phyloP scores from a whole-genome alignment of 495 filamentous ascomycete genomes.

The Penicillium coffeae region DNA sequence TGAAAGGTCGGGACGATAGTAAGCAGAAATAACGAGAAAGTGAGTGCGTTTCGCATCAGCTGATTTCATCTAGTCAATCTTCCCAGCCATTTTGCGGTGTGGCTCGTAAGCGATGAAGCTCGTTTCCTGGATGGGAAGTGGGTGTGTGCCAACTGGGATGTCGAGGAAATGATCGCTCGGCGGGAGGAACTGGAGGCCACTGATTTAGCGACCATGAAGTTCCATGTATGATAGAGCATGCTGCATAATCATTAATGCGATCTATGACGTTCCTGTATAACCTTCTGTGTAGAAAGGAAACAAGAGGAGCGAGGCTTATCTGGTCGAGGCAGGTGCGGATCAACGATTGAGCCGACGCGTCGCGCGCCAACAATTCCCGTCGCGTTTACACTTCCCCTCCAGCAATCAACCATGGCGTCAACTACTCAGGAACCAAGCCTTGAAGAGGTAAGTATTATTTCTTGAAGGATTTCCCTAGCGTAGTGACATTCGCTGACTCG shows the following conservation, averaged over 20 bases:
- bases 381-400: not conserved
- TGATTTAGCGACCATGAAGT: too few relatives aligned
- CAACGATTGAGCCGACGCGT: not conserved
- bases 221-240: too few relatives aligned
- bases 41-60: not conserved
- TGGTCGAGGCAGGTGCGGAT: not conserved
- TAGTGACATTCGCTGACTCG: not conserved
- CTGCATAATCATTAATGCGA: too few relatives aligned
- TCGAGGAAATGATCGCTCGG: too few relatives aligned
- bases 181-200: too few relatives aligned
- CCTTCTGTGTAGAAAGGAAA: too few relatives aligned
- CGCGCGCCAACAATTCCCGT: not conserved
- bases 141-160: conserved; percentile 53
- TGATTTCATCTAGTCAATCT: conserved; percentile 28
- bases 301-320: too few relatives aligned
- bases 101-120: conserved; percentile 48
- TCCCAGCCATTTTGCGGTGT: conserved; percentile 43
- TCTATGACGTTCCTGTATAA: too few relatives aligned
- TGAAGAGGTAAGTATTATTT: conserved; percentile 21
- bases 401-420: not conserved
- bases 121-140: conserved; percentile 45
- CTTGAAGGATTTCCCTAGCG: not conserved
- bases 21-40: not conserved
- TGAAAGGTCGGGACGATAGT: conserved; percentile 27
- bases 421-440: conserved; percentile 18